Conservation (phyloP, 306 rosid species). For the Citrullus amarus region DNA sequence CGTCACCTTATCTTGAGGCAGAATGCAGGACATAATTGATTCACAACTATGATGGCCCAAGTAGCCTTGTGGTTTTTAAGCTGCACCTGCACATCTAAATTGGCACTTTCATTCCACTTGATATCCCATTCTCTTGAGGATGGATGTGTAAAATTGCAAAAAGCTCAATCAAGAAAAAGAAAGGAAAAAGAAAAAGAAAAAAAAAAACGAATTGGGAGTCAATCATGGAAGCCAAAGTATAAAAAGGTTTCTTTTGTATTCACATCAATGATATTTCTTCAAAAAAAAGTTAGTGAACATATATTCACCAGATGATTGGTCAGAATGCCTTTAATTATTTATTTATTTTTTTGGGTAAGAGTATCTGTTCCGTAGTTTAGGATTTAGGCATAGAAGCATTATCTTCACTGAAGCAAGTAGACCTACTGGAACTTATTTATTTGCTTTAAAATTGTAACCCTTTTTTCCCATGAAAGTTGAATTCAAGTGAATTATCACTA, state of each 20-base stretch:
- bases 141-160: not conserved
- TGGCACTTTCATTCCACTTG: not conserved
- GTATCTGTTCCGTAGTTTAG: not conserved
- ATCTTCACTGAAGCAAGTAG: not conserved
- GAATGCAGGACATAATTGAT: not conserved
- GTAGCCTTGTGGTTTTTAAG: not conserved
- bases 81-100: not conserved
- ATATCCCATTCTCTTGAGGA: not conserved
- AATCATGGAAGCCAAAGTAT: not conserved
- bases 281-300: not conserved
- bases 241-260: not conserved
- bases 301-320: not conserved
- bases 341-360: not conserved
- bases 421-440: not conserved
- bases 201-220: not conserved
- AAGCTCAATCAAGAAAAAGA: not conserved
- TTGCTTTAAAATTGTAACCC: not conserved
- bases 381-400: not conserved
- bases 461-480: not conserved
- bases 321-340: not conserved
- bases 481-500: not conserved
- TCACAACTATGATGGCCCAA: not conserved
- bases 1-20: not conserved
- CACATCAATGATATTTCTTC: not conserved
- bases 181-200: no score